These are phyloP conservation scores for Penicillium odoratum DNA, from an alignment of 495 filamentous ascomycete genomes.

Conservation along the genomic window DNA sequence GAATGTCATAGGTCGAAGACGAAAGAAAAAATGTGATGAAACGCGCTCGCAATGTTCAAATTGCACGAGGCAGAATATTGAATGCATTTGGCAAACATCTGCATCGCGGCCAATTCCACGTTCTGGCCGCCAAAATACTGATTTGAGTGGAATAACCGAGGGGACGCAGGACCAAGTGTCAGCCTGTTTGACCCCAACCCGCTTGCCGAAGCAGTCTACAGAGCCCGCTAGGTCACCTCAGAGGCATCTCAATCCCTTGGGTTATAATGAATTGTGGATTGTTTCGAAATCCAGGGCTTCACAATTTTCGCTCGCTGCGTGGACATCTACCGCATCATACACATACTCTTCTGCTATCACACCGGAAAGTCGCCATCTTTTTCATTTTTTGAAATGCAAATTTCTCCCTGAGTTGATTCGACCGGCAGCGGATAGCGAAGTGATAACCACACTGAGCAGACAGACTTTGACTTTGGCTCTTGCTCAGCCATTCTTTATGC, in stretches of 20 bases:
- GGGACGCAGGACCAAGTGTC: background rate
- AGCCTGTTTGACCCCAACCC: background rate
- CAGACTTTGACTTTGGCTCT: constrained; percentile 18
- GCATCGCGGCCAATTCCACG: background rate
- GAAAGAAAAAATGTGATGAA: constrained; percentile 32
- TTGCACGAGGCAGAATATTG: constrained; percentile 13
- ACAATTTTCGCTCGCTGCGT: no score
- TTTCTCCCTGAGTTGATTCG: constrained; percentile 23
- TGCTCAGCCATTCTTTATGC: constrained; percentile 18
- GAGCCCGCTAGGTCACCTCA: background rate
- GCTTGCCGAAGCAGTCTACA: background rate
- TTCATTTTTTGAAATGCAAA: constrained; percentile 19
- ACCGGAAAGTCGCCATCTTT: constrained; percentile 13
- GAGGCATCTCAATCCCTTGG: no score
- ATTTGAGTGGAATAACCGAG: background rate
- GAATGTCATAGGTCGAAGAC: constrained; percentile 15
- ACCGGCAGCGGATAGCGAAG: constrained; percentile 8
- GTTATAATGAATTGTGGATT: no score
- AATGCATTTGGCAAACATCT: constrained; percentile 15
- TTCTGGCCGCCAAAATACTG: background rate
- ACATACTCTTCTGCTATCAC: constrained; percentile 13
- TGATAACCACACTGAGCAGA: constrained; percentile 14
- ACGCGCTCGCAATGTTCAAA: constrained; percentile 15
- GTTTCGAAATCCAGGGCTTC: no score
- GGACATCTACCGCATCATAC: background rate